These are phyloP conservation scores for Saccharomycopsis sp. DNA, from an alignment of 805 yeast genomes.

Conservation along the genomic window DNA sequence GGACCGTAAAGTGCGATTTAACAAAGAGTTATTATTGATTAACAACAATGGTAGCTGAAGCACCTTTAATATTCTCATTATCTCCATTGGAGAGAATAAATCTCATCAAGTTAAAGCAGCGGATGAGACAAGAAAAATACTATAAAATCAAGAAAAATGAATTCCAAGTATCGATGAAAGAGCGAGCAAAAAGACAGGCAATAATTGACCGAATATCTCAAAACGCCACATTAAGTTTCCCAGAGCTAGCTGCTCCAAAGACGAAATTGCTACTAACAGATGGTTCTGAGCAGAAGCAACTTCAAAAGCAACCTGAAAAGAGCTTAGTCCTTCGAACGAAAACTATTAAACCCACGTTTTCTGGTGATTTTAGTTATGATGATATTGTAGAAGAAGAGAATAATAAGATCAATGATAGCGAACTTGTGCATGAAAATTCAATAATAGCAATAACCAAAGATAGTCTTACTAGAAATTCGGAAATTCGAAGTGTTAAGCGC, in stretches of 20 bases:
- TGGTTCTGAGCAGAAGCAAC: not conserved
- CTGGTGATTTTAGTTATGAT: slow-evolving; percentile 12
- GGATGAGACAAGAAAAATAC: slow-evolving; percentile 12
- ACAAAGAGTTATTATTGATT: too few species aligned
- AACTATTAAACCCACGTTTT: slow-evolving; percentile 1
- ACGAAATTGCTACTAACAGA: not conserved
- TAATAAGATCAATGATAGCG: slow-evolving; percentile 3
- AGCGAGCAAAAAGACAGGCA: slow-evolving; percentile 1
- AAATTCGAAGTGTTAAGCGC: too few species aligned
- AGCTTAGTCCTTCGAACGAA: too few species aligned
- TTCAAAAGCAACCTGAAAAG: not conserved
- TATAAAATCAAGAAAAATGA: slow-evolving; percentile 5
- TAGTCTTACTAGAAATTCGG: too few species aligned
- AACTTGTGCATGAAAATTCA: slow-evolving; percentile 3
- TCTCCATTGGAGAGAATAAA: slow-evolving; percentile 16
- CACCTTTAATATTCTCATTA: not conserved
- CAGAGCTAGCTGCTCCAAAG: not conserved
- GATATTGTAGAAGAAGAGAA: slow-evolving; percentile 16
- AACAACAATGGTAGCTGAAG: too few species aligned
- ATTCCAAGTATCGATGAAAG: not conserved
- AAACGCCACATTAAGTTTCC: not conserved
- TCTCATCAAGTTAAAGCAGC: slow-evolving; percentile 5
- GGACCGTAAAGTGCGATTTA: too few species aligned
- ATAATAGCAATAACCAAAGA: not conserved
- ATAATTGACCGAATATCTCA: slow-evolving; percentile 10